Evolutionary conservation across 2,329 filamentous ascomycete genomes (phyloP), one percentile per base, ranked within the genome.

Genomic region (Polytolypa hystricis): DNA sequence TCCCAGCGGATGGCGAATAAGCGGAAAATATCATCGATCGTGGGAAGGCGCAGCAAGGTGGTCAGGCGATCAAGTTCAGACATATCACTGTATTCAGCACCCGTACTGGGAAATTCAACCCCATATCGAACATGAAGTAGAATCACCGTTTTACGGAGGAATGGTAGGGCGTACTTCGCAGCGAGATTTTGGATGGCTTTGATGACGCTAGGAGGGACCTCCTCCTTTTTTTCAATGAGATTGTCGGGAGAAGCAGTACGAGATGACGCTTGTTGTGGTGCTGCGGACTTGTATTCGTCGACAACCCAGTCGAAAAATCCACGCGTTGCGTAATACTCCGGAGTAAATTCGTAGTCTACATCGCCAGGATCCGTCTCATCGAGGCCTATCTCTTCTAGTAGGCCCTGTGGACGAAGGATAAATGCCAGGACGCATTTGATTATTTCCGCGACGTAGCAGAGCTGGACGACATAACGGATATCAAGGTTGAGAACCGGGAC

Each of bases 401-500:
- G 42, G 0, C 52, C 58, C 4, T 55, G 39, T 4, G 61, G 56
- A 41, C 58, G 58, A 15, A 62, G 47, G 25, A 63, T 59, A 51
- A 73, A 74, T 5, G 71, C 67, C 10, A 77, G 54, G 11, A 85
- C 71, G 4, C 86, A 78, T 61, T 93, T 93, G 41, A 93, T 77
- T 39, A 98, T 77, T 60, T 98, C 91, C 2, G 84, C 84, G 38
- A 93, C 70, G 54, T 93, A 95, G 61, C 86, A 95, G 30, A 96
- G 66, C 25, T 81, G 78, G 33, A 96, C 61, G 35, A 96, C 59
- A 56, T 94, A 82, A 27, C 79, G 73, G 28, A 93, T 75, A 38
- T 93, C 83, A 26, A 84, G 70, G 27, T 73, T 67, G 18, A 85
- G 72, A 2, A 79, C 71, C 6, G 80, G 71, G 5, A 74, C 70